Conservation (phyloP, 129 eudicot species). For the Calendula officinalis region DNA sequence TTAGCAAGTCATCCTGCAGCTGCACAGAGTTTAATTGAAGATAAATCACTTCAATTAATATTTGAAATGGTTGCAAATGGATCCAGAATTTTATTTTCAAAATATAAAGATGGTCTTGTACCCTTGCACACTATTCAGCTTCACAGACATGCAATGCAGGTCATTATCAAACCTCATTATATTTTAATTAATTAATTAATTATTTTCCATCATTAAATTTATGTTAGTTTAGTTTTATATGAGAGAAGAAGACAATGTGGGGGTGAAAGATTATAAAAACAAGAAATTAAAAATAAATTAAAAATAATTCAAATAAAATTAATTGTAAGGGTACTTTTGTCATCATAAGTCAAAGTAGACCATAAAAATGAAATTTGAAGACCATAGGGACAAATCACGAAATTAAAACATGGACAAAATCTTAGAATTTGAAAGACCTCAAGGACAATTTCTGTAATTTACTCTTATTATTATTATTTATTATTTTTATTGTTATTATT, state of each 20-base stretch:
- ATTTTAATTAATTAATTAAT: background rate
- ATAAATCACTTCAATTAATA: constrained; percentile 79
- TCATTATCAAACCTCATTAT: constrained; percentile 16
- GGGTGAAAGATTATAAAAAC: too few species aligned
- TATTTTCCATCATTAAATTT: background rate
- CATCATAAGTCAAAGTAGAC: too few species aligned
- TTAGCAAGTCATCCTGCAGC: constrained; percentile 87
- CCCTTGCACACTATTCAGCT: constrained; percentile 94
- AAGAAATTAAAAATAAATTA: background rate
- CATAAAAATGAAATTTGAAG: too few species aligned
- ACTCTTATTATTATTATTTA: too few species aligned
- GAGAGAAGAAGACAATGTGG: too few species aligned
- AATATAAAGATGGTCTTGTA: constrained; percentile 71
- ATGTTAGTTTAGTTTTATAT: background rate
- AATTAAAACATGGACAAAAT: too few species aligned
- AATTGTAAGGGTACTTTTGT: too few species aligned
- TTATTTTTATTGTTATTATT: background rate
- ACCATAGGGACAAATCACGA: too few species aligned
- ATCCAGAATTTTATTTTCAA: constrained; percentile 61
- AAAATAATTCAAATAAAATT: background rate
- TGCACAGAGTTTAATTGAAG: constrained; percentile 95
- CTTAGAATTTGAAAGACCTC: too few species aligned
- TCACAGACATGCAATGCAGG: constrained; percentile 99
- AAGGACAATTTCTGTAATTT: too few species aligned
- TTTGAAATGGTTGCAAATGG: constrained; percentile 98